Evolutionary conservation across 768 basidiomycete genomes (phyloP), one percentile per base, ranked within the genome.

Genomic region (Sporobolomyces phaffii): DNA sequence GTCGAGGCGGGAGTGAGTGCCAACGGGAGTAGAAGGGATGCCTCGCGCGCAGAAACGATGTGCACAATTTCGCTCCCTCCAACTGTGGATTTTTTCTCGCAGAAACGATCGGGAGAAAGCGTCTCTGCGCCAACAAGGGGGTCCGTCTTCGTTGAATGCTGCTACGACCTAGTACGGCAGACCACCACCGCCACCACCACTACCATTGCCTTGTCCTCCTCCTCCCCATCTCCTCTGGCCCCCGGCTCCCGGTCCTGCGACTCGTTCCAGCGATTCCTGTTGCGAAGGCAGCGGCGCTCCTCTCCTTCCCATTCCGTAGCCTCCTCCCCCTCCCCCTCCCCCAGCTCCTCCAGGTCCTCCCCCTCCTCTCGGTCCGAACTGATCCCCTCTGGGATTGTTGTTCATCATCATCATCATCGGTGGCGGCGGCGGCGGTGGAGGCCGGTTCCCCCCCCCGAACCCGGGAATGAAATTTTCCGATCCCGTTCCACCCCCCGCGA

Each of bases 401-500:
- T 28, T 28, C 40, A 29, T 26, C 45, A 3, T 49, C 48, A 10
- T 41, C 48, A 6, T 51, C 41, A 17, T 28, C 31, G 31, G 44
- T 13, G 44, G 44, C 45, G 56, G 64, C 5, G 34, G 36, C 22
- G 64, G 57, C 13, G 57, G 52, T 5, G n/a, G n/a, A n/a, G n/a
- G n/a, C n/a, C 60, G 33, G 24, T 29, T 33, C 8, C 17, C 17
- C 14, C 56, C 34, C 44, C 62, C 62, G 38, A 60, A 54, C 6
- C 62, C 62, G 33, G 87, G 88, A 24, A 88, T 84, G 67, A 81
- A 80, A 66, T 85, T 85, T 48, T 87, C 65, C 15, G 28, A 36
- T 40, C 38, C 60, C n/a, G n/a, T n/a, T 47, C 43, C 49, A 24
- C 72, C 73, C 11, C 71, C 75, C 40, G 57, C 56, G 20, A 74